A percentile compares a stretch with the other conserved stretches of the same genome.
These are phyloP conservation scores for Marasmius tenuissimus DNA, from an alignment of 1,284 basidiomycete species.

Conservation along the genomic window DNA sequence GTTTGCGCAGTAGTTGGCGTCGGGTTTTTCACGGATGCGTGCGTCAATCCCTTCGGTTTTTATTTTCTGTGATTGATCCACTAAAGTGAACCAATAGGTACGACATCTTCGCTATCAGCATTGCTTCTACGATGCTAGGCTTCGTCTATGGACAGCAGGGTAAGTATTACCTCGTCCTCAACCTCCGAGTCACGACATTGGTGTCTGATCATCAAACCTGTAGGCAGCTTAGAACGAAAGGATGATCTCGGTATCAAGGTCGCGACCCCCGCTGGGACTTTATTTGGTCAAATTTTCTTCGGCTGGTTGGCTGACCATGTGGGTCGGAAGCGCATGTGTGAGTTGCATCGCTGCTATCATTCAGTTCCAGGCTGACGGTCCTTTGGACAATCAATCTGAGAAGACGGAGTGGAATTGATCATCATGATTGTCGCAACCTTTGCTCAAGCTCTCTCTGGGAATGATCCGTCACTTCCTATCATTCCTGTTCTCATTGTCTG, in stretches of 20 bases:
- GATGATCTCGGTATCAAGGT: constrained; percentile 70
- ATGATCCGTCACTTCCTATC: constrained; percentile 60
- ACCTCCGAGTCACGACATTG: neutral
- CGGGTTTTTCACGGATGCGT: constrained; percentile 50
- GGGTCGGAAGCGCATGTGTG: constrained; percentile 74
- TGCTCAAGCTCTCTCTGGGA: constrained; percentile 59
- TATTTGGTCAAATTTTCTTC: constrained; percentile 62
- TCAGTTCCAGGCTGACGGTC: neutral
- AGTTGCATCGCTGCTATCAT: constrained; percentile 22
- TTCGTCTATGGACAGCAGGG: constrained; percentile 64
- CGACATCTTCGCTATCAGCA: constrained; percentile 77
- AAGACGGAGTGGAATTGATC: constrained; percentile 73
- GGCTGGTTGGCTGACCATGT: constrained; percentile 71
- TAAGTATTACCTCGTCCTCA: neutral
- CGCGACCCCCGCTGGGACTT: constrained; percentile 50
- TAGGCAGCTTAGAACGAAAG: constrained; percentile 19
- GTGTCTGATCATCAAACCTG: constrained; percentile 30
- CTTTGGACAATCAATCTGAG: neutral
- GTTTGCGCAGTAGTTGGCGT: no score
- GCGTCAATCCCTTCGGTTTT: constrained; percentile 20
- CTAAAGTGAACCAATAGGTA: constrained; percentile 39
- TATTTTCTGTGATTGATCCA: no score
- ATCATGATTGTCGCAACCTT: constrained; percentile 69
- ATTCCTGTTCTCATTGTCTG: constrained; percentile 75
- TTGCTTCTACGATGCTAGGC: constrained; percentile 71